Evolutionary conservation across 176 grass and related monocot genomes (phyloP), one percentile per base, ranked within the genome.

Genomic region (Rhynchospora tenuis): DNA sequence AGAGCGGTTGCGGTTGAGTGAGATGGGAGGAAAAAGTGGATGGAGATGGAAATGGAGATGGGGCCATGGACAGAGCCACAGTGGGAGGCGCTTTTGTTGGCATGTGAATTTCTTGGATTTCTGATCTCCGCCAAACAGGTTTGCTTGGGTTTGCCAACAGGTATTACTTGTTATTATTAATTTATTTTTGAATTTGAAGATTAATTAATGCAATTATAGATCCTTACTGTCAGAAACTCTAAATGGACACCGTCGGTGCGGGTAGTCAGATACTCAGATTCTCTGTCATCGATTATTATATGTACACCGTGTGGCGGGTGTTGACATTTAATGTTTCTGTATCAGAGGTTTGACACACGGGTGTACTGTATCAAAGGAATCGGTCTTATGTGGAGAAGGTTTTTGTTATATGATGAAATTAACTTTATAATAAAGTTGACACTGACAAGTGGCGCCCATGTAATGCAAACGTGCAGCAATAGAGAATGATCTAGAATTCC

Each of bases 1-100:
- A 85, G 59, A 78, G 47, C 62, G 81, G 66, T 64, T 81, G 73
- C 52, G 78, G 51, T 70, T 61, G 83, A 80, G 88, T 65, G 22
- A 55, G 66, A 69, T 31, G 69, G 26, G 31, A 56, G 42, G 43
- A 88, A n/a, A 82, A 85, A 76, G 57, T 47, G 27, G 84, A 66
- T 83, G 80, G 83, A 80, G 74, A 46, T 55, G 64, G 20, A 45
- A n/a, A 38, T 38, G 33, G 11, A 47, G 77, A 69, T 82, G 61
- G 88, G 80, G 80, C 80, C 80, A 82, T 82, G 80, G 43, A 82
- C 59, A 27, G 22, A 52, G 22, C 26, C 44, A 68, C 20, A 27
- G 61, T 29, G 4, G 4, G 60, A 82, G 23, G 38, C 42, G 78
- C 38, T 81, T 56, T 63, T 81, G 29, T 81, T 46, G 78, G 78